Base-by-base conservation (phyloP, 495 filamentous ascomycete species). In the Penicillium malachiteum region DNA sequence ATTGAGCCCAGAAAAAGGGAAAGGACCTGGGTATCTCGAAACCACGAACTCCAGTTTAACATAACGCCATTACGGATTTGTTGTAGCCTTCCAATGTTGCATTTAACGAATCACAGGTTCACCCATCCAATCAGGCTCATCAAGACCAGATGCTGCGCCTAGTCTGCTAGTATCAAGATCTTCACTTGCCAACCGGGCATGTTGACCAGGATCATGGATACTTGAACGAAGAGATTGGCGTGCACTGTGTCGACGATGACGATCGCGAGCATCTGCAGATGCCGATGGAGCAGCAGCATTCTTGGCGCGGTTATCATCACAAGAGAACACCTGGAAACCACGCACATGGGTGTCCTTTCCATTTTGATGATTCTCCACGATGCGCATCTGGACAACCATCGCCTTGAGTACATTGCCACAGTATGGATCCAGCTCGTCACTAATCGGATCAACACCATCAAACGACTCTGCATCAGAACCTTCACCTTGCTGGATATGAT, bases 301-400 rank as follows among this genome's bases (percentile, higher is more conserved):
- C 52, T 1, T 67, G 66, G 0, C 67, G 63, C 0, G 66, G 34
- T 60, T 69, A 43, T 83, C 80, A 58, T 97, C 92, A 40, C 79
- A 72, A 5, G 90, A 89, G 67, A 91, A 98, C 26, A 98, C 84
- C 78, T 97, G 92, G 67, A 98, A 80, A 0, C 90, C 93, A 37
- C 94, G 85, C 39, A 98, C 84, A 79, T 98, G 94, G 3, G 94
- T 98, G 69, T 98, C 94, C 68, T 98, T 98, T 52, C 94, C 94
- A 70, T 98, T 98, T 77, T 98, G 94, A 72, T 98, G 94, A 62
- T 98, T 98, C 74, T 96, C 95, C 53, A 90, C 81, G 58, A 98
- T 81, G 48, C 84, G 82, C 48, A 97, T 84, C 69, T 96, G 91
- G 11, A 97, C 78, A 42, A 97, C 82, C 74, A 88, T 95, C 35